Percentiles rank a stretch among this genome's conserved stretches.
phyloP scores from a whole-genome alignment of 345 rosid genomes.

The Carallia pectinifolia region DNA sequence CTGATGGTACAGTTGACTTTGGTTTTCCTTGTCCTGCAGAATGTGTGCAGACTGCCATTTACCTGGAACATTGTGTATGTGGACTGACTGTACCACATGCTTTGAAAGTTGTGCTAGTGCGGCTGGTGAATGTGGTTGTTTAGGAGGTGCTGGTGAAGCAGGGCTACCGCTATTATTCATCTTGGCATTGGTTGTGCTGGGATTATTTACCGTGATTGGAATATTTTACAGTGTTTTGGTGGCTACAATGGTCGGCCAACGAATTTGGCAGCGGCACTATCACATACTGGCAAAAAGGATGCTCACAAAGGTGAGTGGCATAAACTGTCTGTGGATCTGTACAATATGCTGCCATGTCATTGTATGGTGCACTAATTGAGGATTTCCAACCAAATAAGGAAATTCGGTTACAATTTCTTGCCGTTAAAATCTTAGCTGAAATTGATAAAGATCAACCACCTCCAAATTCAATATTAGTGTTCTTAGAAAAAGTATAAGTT shows the following conservation, averaged over 20 bases:
- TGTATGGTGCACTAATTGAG: not conserved
- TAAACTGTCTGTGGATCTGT: not conserved
- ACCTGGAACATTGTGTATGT: constrained; percentile 97
- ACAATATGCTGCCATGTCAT: not conserved
- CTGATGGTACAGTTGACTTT: not conserved
- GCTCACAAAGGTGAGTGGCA: constrained; percentile 82
- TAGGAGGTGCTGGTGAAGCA: constrained; percentile 99
- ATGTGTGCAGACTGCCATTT: constrained; percentile 98
- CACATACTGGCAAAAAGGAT: constrained; percentile 97
- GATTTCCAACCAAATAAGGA: not conserved
- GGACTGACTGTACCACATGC: constrained; percentile 99
- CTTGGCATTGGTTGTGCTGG: constrained; percentile 84
- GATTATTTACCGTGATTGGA: constrained; percentile 87
- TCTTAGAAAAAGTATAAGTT: too few relatives aligned
- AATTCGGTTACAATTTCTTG: not conserved
- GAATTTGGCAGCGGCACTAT: constrained; percentile 99
- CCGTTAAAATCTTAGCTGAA: not conserved
- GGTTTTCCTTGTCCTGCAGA: constrained; percentile 44
- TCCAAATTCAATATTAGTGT: too few relatives aligned
- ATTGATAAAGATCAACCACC: not conserved
- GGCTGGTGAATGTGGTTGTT: constrained; percentile 91
- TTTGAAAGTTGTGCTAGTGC: constrained; percentile 94
- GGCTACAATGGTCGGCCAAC: constrained; percentile 99
- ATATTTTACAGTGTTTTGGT: constrained; percentile 95
- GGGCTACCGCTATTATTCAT: constrained; percentile 83